Base-by-base conservation (phyloP, 495 filamentous ascomycete genomes). In the Hypomontagnella submonticulosa region DNA sequence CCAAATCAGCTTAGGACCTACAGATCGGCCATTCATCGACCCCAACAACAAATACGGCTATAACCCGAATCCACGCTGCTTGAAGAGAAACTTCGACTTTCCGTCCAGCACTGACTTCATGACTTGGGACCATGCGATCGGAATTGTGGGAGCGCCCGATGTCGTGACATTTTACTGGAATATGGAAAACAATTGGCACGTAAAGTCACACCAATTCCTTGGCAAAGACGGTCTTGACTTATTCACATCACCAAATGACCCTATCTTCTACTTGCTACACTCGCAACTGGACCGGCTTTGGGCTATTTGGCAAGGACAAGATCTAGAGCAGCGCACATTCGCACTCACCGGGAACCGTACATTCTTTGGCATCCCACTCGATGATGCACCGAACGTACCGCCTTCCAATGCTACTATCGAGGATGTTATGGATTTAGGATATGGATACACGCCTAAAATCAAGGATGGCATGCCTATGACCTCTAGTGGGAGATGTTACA, bases 261-360 rank as follows among this genome's bases (percentile, higher is more conserved):
- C 86, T n/a, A 79, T 76, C 5, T 90, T 90, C 75, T 90, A 75
- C 70, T 75, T 85, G 12, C 86, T 89, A 69, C 87, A 90, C 63
- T 80, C 77, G 6, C 81, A 84, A 80, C 79, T 90, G 48, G 88
- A 90, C 70, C 83, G 84, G 16, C 37, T 84, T 4, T 89, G 81
- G 80, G 85, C 83, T 75, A 85, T 86, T 19, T 90, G 87, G 87
- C 86, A 90, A 72, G 83, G 79, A 33, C 66, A 80, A 20, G 40
- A 63, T 43, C 41, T 58, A 4, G 44, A 57, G 20, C 11, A 66
- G 18, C 56, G 63, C 8, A 62, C 50, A 43, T 57, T 51, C 30
- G 52, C 37, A 1, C 46, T 57, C 38, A 44, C 19, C 11, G 64
- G 59, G 2, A 68, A 61, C 34, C 52, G 65, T n/a, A 68, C 68